Percentiles rank a stretch among this genome's conserved stretches.
Evolutionary conservation across 176 grass and related monocot species (phyloP).

Genomic region (barley (Hordeum vulgare)): MorexV3_pseudomolecules_assembly NC_058519.1:619217233-619217732

Average conservation of each 20-base stretch:
- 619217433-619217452: not conserved
- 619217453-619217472: not conserved
- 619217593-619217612: not conserved
- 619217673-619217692: too few species aligned
- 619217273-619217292: not conserved
- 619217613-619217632: not conserved
- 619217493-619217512: not conserved
- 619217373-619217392: not conserved
- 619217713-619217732: not conserved
- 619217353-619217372: not conserved
- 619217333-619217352: not conserved
- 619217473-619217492: not conserved
- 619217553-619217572: not conserved
- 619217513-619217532: not conserved
- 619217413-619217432: not conserved
- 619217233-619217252: not conserved
- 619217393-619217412: not conserved
- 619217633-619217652: not conserved
- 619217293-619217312: not conserved
- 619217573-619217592: not conserved
- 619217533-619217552: not conserved
- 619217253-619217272: not conserved
- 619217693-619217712: not conserved
- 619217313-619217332: not conserved
- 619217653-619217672: not conserved